Evolutionary conservation across 2,329 filamentous ascomycete genomes (phyloP), one percentile per base, ranked within the genome.

Genomic region (Ophiostoma ips): DNA sequence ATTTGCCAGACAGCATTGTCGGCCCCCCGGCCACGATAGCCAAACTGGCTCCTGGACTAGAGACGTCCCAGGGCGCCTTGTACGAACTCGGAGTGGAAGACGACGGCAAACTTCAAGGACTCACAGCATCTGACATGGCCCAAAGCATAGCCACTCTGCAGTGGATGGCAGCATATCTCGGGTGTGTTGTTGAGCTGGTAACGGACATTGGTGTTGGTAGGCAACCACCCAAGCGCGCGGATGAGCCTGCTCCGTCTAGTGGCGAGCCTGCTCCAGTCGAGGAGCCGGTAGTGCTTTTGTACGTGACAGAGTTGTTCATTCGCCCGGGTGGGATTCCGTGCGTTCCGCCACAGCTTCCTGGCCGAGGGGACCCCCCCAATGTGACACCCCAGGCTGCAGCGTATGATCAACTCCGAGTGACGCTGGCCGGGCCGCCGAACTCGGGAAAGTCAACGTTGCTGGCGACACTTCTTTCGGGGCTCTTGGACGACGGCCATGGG

Each of bases 11-110:
- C 35, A 67, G 61, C 19, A 68, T 72, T 49, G 61, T 74, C 16
- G 63, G 71, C 35, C 61, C 64, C 19, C 66, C 72, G 8, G 62
- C 73, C 47, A 68, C 71, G 52, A 68, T 76, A 2, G 70, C 67
- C 8, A 78, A 80, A 54, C 69, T 83, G 37, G 69, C 88, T 7
- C 79, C 89, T 2, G 88, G 92, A 0, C 69, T 98, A 9, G 90
- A 96, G 62, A 89, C 95, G 62, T 95, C 88, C 15, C 83, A 87
- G 57, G 92, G 92, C 5, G 92, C 92, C 1, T 66, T 96, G 46
- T 98, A 98, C 59, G 90, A 98, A 64, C 94, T 98, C 63, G 92
- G 92, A 0, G 88, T 98, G 10, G 84, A 89, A 28, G 92, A 98
- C 63, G 88, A 96, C 67, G 92, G 92, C 8, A 87, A 84, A 0